phyloP scores from a whole-genome alignment of 139 green algal genomes.

The Yamagishiella unicocca region DNA sequence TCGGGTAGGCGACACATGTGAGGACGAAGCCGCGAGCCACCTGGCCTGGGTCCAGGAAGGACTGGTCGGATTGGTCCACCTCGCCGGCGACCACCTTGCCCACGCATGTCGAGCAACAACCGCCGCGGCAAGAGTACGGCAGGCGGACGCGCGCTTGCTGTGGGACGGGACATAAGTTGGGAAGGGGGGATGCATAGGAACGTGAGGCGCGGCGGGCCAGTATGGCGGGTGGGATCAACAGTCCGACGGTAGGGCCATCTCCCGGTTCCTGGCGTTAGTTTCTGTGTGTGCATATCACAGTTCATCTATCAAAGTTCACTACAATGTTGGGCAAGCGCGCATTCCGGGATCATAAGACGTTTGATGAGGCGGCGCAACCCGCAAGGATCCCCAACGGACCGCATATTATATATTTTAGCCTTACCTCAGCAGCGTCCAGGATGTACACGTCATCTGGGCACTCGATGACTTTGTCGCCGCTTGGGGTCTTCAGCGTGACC shows the following conservation, averaged over 20 bases:
- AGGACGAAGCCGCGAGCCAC: conserved; percentile 81
- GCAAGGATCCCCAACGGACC: no score
- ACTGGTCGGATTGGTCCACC: conserved; percentile 81
- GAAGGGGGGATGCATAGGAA: no score
- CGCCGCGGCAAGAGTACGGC: conserved; percentile 82
- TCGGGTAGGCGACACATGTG: conserved; percentile 85
- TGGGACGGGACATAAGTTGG: neutral
- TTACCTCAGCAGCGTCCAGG: conserved; percentile 75
- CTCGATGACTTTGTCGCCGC: conserved; percentile 47
- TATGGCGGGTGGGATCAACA: no score
- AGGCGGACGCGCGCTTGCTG: conserved; percentile 82
- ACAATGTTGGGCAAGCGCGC: no score
- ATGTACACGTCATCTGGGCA: conserved; percentile 32
- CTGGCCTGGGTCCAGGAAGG: conserved; percentile 89
- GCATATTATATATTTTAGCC: no score
- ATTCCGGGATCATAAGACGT: no score
- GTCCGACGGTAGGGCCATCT: no score
- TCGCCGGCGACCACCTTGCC: conserved; percentile 51
- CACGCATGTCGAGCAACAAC: conserved; percentile 56
- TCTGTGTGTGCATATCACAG: no score
- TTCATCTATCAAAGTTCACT: no score
- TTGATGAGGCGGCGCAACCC: no score
- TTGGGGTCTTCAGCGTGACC: conserved; percentile 65
- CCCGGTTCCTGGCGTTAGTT: no score
- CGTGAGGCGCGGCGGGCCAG: no score